Evolutionary conservation across 1,139 yeast genomes (phyloP).

Genomic region (Meyerozyma sp.): DNA sequence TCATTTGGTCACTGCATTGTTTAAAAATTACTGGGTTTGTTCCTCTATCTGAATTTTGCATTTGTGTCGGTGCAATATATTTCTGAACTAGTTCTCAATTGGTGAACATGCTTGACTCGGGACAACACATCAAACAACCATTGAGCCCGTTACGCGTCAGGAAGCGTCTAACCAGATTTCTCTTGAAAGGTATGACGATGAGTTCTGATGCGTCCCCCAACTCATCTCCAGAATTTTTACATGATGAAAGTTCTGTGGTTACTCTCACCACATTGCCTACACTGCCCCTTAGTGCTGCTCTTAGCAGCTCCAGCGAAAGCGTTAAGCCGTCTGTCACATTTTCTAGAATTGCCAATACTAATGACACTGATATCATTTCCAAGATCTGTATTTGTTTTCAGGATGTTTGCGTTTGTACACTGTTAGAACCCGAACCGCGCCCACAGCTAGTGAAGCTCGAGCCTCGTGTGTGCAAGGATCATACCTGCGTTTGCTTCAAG

Average conservation of each 20-base stretch:
- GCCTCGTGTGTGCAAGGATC: neutral
- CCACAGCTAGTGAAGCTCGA: neutral
- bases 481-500: neutral
- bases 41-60: no score
- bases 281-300: neutral
- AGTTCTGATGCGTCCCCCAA: constrained; percentile 1
- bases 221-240: constrained; percentile 3
- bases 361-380: neutral
- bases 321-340: neutral
- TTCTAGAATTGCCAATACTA: neutral
- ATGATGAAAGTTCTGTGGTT: neutral
- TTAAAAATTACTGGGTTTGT: no score
- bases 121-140: no score
- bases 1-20: no score
- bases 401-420: neutral
- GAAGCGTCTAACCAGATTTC: no score
- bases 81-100: no score
- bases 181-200: neutral
- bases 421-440: no score
- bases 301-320: neutral
- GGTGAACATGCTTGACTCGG: no score
- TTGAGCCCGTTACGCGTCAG: no score
- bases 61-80: no score
- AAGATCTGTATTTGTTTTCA: neutral
- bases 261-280: neutral